These are phyloP conservation scores for Lactarius trivialis DNA, from an alignment of 768 basidiomycete genomes.

Conservation along the genomic window DNA sequence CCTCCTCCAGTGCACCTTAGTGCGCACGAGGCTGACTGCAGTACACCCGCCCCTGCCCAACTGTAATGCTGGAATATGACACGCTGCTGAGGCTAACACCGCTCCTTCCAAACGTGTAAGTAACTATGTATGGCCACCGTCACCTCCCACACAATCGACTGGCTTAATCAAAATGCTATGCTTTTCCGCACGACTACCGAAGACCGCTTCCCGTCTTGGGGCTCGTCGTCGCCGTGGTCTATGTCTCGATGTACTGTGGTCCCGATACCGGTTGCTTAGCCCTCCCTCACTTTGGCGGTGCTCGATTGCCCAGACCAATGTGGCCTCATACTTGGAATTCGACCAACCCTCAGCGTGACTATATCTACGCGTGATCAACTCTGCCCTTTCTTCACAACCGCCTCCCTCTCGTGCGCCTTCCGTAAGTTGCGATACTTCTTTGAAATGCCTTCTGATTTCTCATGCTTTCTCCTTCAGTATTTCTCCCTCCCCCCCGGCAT, in stretches of 20 bases:
- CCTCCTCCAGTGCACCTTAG: neutral
- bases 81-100: neutral
- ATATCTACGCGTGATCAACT: neutral
- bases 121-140: neutral
- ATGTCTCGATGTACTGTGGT: neutral
- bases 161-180: slow-evolving; percentile 1
- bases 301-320: neutral
- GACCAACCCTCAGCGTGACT: neutral
- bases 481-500: neutral
- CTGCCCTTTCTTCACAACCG: neutral
- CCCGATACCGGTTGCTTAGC: slow-evolving; percentile 4
- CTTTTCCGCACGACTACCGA: slow-evolving; percentile 6
- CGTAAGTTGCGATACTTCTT: neutral
- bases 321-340: neutral
- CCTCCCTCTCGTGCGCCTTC: neutral
- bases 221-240: neutral
- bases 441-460: neutral
- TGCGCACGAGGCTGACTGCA: neutral
- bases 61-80: neutral
- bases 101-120: neutral
- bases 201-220: neutral
- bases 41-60: neutral
- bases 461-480: neutral
- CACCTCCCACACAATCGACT: neutral
- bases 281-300: slow-evolving; percentile 4